Conservation (phyloP, 352 stramenopile genomes). For the Phytophthora citricola region DNA sequence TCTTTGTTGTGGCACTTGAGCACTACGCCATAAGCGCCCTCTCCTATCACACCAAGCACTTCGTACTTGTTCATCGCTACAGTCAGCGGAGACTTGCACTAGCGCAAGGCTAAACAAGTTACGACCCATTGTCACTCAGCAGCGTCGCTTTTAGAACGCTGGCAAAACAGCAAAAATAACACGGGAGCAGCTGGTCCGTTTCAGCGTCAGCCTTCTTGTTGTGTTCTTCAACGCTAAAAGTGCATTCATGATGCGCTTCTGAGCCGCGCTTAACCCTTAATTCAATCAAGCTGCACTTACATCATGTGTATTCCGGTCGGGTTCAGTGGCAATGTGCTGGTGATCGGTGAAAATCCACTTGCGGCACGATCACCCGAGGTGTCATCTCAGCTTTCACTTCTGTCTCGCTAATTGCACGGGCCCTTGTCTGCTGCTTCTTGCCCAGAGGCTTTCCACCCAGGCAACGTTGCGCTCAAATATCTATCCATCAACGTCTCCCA, state of each 20-base stretch:
- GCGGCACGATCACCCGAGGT: not conserved
- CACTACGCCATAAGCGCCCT: constrained; percentile 95
- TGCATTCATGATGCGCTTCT: constrained; percentile 2
- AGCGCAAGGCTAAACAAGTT: constrained; percentile 32
- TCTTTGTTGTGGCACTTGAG: constrained; percentile 95
- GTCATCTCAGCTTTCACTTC: not conserved
- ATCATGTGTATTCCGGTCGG: not conserved
- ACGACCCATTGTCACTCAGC: constrained; percentile 28
- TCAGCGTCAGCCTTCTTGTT: constrained; percentile 10
- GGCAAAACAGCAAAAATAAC: constrained; percentile 32
- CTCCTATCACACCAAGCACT: constrained; percentile 93
- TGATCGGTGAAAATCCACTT: constrained; percentile 1
- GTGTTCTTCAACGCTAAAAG: constrained; percentile 12
- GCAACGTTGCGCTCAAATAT: constrained; percentile 18
- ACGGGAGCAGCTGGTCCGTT: constrained; percentile 17
- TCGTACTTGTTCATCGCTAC: constrained; percentile 94
- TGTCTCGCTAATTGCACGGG: not conserved
- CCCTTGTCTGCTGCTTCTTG: constrained; percentile 7
- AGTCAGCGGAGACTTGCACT: constrained; percentile 15
- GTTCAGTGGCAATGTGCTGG: too few relatives aligned
- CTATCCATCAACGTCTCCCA: constrained; percentile 22
- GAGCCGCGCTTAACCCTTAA: constrained; percentile 3
- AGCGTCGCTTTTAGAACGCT: constrained; percentile 37
- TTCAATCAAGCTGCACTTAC: not conserved
- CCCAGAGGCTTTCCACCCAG: not conserved